Evolutionary conservation across 805 yeast species (phyloP), one percentile per base, ranked within the genome.

Genomic region (Lachancea sp.): DNA sequence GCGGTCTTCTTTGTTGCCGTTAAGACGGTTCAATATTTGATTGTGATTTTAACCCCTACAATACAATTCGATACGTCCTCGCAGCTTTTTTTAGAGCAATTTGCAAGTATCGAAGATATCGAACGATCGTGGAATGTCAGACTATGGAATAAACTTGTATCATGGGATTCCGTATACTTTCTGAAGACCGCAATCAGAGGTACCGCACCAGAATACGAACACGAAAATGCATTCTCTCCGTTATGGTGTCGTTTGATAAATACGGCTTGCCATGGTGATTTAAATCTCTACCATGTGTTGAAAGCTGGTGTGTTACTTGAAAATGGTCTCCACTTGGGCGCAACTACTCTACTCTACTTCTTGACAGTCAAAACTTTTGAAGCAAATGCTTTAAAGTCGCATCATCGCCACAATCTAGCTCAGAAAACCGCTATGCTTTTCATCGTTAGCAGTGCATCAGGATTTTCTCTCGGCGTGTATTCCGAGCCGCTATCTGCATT

Each of bases 141-240:
- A n/a, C 34, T 77, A 1, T 54, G 77, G 38, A 68, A 73, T 38
- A 77, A 74, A 41, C 66, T 86, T 4, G 64, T 84, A 19, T 71
- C 79, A 3, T 90, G 97, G 97, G 98, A 90, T 58, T 71, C 80
- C 1, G 92, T 88, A 0, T 88, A 80, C 60, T 88, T 83, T 54
- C 58, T 74, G 12, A 76, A 78, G 33, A 48, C 46, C 6, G 58
- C 80, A 41, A 75, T 83, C 16, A 32, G 26, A 7, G 20, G 40
- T 24, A 55, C 61, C 8, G 59, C 72, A 12, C 77, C 72, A 0
- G 58, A 64, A n/a, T 89, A 70, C 60, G 97, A 90, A 61, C 96
- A 90, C 58, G 95, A 88, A 61, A 83, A 77, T 71, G 97, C 94
- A 4, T 90, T 86, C 57, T 78, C 94, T 20, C 83, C 83, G 8